These are phyloP conservation scores for Chiua virens DNA, from an alignment of 768 basidiomycete species.

Conservation along the genomic window DNA sequence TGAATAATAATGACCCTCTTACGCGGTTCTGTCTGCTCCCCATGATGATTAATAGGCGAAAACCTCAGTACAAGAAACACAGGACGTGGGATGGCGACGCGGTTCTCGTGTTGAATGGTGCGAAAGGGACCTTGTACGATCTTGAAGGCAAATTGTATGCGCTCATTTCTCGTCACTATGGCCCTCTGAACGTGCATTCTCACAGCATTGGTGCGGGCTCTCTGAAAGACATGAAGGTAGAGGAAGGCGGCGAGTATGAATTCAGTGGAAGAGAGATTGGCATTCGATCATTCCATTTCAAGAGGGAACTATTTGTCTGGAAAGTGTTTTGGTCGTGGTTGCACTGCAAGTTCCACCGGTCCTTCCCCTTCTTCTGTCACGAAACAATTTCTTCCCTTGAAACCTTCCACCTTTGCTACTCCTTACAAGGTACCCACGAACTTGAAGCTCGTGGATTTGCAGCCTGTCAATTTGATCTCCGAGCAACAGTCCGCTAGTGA, in stretches of 20 bases:
- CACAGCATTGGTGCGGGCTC: slow-evolving; percentile 56
- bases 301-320: slow-evolving; percentile 62
- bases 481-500: slow-evolving; percentile 7
- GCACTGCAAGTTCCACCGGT: slow-evolving; percentile 10
- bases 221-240: slow-evolving; percentile 37
- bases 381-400: slow-evolving; percentile 34
- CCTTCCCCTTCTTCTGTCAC: slow-evolving; percentile 30
- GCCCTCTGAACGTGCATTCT: neutral
- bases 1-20: neutral
- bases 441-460: slow-evolving; percentile 39
- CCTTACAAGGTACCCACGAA: slow-evolving; percentile 25
- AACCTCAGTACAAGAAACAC: slow-evolving; percentile 74
- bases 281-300: slow-evolving; percentile 58
- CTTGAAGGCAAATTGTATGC: slow-evolving; percentile 64
- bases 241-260: slow-evolving; percentile 37
- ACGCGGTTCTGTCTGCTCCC: neutral
- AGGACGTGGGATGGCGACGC: slow-evolving; percentile 90
- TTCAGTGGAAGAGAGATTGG: slow-evolving; percentile 62
- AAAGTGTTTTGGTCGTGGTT: slow-evolving; percentile 53
- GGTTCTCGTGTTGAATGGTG: slow-evolving; percentile 52
- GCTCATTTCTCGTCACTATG: neutral
- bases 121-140: slow-evolving; percentile 55
- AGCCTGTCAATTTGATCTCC: slow-evolving; percentile 39
- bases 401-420: slow-evolving; percentile 22
- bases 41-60: slow-evolving; percentile 45